Evolutionary conservation across 1,139 yeast genomes (phyloP), one percentile per base, ranked within the genome.

Genomic region (Geotrichum europaeum): DNA sequence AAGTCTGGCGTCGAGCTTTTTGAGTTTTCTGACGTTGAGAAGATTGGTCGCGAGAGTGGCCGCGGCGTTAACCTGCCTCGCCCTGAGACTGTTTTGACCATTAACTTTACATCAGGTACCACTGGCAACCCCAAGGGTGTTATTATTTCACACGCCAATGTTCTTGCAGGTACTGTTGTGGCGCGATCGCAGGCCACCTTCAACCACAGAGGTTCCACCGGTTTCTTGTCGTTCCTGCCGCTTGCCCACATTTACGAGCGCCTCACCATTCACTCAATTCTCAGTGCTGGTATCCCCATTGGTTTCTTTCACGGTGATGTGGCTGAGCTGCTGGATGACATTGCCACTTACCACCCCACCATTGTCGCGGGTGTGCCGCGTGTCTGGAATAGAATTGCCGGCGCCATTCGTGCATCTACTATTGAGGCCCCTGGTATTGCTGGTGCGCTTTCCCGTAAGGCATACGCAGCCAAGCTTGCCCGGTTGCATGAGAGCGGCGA

Each of bases 121-220:
- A 86, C 92, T 3, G 91, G 91, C 20, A 72, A 78, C 60, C 56
- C 92, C 92, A 87, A 87, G 72, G 92, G 92, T 55, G 92, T 85
- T n/a, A 81, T 82, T 43, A 74, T 86, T 65, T 76, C 82, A 7
- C 89, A 87, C 61, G 72, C 72, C 51, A 78, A 76, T 65, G 80
- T 84, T 1, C 77, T 81, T n/a, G 78, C 87, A 13, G 84, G 83
- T 10, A 67, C 80, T 59, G 65, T 77, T 69, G 54, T 70, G 66
- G 30, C 71, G 70, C 70, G 56, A 67, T 34, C 66, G 70, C 64
- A 55, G 10, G 5, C 47, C 28, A 20, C 49, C 5, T 34, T 64
- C 28, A 59, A 70, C 18, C 36, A 47, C 25, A 52, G 58, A 30
- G 28, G 71, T 72, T 25, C 70, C 71, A 22, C 69, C 68, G 45